phyloP scores from a whole-genome alignment of 768 basidiomycete genomes.

The Boletus rex-veris region DNA sequence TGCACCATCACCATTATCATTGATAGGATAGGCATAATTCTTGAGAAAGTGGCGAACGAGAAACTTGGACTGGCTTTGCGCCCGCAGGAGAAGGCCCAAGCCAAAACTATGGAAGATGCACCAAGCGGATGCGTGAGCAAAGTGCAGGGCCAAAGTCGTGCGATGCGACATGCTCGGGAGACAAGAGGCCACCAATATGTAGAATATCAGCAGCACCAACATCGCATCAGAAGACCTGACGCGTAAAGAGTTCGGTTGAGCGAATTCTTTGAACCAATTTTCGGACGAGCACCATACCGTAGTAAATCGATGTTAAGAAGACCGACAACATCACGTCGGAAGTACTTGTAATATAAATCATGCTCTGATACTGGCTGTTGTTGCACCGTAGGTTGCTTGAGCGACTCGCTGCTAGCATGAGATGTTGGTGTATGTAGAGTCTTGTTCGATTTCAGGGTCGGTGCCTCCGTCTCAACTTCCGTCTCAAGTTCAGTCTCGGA shows the following conservation, averaged over 20 bases:
- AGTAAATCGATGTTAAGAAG: conserved; percentile 81
- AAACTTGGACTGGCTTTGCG: conserved; percentile 84
- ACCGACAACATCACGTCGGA: conserved; percentile 81
- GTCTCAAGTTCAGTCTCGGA: conserved; percentile 70
- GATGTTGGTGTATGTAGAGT: not conserved
- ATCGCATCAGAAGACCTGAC: conserved; percentile 80
- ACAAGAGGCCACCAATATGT: conserved; percentile 56
- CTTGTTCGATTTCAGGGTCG: conserved; percentile 7
- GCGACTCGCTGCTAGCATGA: conserved; percentile 3
- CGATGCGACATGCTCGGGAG: conserved; percentile 53
- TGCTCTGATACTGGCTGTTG: conserved; percentile 59
- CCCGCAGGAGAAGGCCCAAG: conserved; percentile 77
- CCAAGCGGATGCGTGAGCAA: conserved; percentile 82
- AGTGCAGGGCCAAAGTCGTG: conserved; percentile 63
- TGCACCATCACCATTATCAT: conserved; percentile 69
- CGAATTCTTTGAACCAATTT: conserved; percentile 1
- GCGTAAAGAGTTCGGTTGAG: conserved; percentile 20
- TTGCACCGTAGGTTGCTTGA: not conserved
- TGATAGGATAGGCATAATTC: conserved; percentile 83
- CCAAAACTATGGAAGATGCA: conserved; percentile 84
- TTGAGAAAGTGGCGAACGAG: conserved; percentile 92
- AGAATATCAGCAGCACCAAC: conserved; percentile 69
- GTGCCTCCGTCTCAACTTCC: conserved; percentile 50
- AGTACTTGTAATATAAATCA: conserved; percentile 87
- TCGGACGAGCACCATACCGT: conserved; percentile 49